phyloP scores from a whole-genome alignment of 768 basidiomycete genomes.

The Baorangia bicolor region DNA sequence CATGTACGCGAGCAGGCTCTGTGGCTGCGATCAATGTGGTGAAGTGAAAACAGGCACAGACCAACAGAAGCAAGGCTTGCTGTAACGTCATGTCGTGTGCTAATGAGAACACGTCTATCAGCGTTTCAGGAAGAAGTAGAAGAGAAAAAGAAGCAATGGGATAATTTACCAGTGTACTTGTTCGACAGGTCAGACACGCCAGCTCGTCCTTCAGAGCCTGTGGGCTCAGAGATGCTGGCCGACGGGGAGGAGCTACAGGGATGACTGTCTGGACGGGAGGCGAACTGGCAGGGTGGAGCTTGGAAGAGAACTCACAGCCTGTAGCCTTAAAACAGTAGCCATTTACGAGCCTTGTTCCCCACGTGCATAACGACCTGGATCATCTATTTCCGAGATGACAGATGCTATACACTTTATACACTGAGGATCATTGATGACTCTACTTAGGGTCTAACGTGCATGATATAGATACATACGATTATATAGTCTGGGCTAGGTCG shows the following conservation, averaged over 20 bases:
- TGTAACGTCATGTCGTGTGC: slow-evolving; percentile 14
- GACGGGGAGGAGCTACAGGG: neutral
- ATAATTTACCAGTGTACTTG: neutral
- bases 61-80: neutral
- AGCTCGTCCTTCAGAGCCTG: neutral
- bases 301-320: neutral
- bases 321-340: slow-evolving; percentile 10
- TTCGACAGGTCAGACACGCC: neutral
- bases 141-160: neutral
- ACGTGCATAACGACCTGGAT: slow-evolving; percentile 15
- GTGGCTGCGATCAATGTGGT: slow-evolving; percentile 16
- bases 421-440: neutral
- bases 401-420: neutral
- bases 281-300: neutral
- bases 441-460: neutral
- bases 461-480: neutral
- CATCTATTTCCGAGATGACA: neutral
- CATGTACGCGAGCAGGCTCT: slow-evolving; percentile 11
- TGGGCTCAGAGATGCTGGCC: neutral
- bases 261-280: neutral
- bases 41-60: slow-evolving; percentile 7
- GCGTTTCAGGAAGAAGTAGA: neutral
- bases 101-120: neutral
- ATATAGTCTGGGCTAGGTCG: neutral
- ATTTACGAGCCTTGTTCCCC: neutral